A percentile compares a stretch with the other conserved stretches of the same genome.
Conservation (phyloP, 164 flowering plant species). For the Stephania yunnanensis region DNA sequence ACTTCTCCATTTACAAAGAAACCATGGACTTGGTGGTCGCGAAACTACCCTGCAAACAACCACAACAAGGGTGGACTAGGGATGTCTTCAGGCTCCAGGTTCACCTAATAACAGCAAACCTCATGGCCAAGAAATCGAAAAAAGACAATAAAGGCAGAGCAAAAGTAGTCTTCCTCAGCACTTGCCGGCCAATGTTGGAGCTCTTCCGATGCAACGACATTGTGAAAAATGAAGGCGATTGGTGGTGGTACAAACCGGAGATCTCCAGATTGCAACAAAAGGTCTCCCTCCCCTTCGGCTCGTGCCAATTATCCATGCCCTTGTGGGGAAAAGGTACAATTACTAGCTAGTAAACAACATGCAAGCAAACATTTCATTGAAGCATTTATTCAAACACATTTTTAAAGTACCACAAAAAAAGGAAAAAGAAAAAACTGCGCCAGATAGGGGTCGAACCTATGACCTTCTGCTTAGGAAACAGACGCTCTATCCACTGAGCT, state of each 20-base stretch:
- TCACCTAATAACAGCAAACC: slow-evolving; percentile 57
- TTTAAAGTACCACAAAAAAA: too few relatives aligned
- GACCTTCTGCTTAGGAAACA: slow-evolving; percentile 99
- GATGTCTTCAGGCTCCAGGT: slow-evolving; percentile 72
- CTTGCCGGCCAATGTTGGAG: slow-evolving; percentile 88
- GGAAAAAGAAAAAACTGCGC: slow-evolving; percentile 23
- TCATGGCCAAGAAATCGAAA: slow-evolving; percentile 57
- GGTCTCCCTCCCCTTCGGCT: slow-evolving; percentile 72
- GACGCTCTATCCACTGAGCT: slow-evolving; percentile 99
- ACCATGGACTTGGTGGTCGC: slow-evolving; percentile 61
- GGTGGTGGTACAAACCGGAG: slow-evolving; percentile 71
- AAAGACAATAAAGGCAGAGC: slow-evolving; percentile 35
- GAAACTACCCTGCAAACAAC: slow-evolving; percentile 60
- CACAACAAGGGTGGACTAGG: slow-evolving; percentile 61
- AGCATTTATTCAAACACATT: too few relatives aligned
- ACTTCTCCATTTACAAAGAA: slow-evolving; percentile 20
- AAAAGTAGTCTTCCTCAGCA: slow-evolving; percentile 57
- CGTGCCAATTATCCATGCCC: slow-evolving; percentile 75
- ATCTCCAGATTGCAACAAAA: slow-evolving; percentile 49
- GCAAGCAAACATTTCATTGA: too few relatives aligned
- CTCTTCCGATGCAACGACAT: slow-evolving; percentile 72
- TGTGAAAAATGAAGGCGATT: slow-evolving; percentile 55
- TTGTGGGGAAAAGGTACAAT: slow-evolving; percentile 64
- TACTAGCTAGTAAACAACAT: too few relatives aligned
- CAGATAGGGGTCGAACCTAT: slow-evolving; percentile 89